Percentiles rank a stretch among this genome's conserved stretches.
Conservation (phyloP, 257 asterid genomes). For the Salvia hispanica region DNA sequence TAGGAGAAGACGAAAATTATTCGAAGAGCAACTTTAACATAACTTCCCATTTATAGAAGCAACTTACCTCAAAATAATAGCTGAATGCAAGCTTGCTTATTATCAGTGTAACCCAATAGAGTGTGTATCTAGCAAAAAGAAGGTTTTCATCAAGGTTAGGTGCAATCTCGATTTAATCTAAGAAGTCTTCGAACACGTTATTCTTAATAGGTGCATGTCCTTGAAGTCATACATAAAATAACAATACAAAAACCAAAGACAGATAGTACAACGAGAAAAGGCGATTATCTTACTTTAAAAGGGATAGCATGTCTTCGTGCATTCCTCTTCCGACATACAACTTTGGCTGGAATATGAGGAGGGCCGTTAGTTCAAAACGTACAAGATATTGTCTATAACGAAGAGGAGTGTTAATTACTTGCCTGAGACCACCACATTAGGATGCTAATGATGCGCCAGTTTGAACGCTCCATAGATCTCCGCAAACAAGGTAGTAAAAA, state of each 20-base stretch:
- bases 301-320: slow-evolving; percentile 94
- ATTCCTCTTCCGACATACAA: slow-evolving; percentile 97
- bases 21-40: not conserved
- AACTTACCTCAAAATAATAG: slow-evolving; percentile 92
- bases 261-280: not conserved
- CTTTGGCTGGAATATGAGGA: slow-evolving; percentile 68
- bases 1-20: slow-evolving; percentile 1
- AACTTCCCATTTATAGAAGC: not conserved
- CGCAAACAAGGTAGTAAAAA: slow-evolving; percentile 81
- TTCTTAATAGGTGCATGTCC: not conserved
- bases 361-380: slow-evolving; percentile 31
- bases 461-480: slow-evolving; percentile 81
- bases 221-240: slow-evolving; percentile 9
- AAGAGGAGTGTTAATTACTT: not conserved
- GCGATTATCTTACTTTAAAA: slow-evolving; percentile 70
- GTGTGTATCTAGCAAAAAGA: slow-evolving; percentile 67
- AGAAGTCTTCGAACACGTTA: slow-evolving; percentile 15
- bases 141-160: slow-evolving; percentile 11
- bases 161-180: slow-evolving; percentile 24
- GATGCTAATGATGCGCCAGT: slow-evolving; percentile 61
- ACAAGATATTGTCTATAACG: slow-evolving; percentile 15
- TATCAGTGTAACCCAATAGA: slow-evolving; percentile 87
- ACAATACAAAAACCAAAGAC: slow-evolving; percentile 22
- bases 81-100: slow-evolving; percentile 97
- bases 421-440: slow-evolving; percentile 99